These are phyloP conservation scores for Strigomonas culicis DNA, from an alignment of 208 protist genomes.

Conservation along the genomic window DNA sequence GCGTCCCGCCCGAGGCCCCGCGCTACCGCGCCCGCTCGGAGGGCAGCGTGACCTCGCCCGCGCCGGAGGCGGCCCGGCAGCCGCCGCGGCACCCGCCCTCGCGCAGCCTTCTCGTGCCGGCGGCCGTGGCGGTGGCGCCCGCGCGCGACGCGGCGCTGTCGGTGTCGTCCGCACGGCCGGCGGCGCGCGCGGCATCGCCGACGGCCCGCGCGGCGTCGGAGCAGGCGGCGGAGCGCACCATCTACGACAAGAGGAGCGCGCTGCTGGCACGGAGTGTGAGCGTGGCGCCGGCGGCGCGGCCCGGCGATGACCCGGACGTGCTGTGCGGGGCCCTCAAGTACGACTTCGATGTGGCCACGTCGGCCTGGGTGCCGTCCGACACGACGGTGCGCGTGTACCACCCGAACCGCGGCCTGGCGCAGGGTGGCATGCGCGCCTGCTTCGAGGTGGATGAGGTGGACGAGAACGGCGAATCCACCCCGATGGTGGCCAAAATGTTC, in stretches of 20 bases:
- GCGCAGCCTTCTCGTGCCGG: no score
- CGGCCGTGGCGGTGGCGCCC: no score
- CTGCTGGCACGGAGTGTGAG: no score
- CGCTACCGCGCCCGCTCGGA: no score
- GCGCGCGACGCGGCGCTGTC: no score
- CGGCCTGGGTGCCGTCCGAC: slow-evolving; percentile 17
- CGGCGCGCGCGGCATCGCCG: background rate
- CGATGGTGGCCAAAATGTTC: slow-evolving; percentile 60
- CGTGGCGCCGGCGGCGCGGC: background rate
- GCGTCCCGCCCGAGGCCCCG: no score
- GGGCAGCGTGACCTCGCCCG: no score
- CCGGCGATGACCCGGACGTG: slow-evolving; percentile 15
- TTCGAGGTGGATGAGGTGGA: slow-evolving; percentile 50
- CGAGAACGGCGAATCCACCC: slow-evolving; percentile 14
- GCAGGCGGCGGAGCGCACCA: background rate
- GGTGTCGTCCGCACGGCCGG: no score
- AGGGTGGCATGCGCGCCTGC: slow-evolving; percentile 57
- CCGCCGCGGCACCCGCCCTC: no score
- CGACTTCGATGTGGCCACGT: slow-evolving; percentile 9
- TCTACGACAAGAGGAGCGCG: background rate
- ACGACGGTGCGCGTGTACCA: slow-evolving; percentile 27
- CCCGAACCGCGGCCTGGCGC: slow-evolving; percentile 23
- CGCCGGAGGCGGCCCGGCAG: no score
- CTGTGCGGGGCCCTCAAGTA: slow-evolving; percentile 16
- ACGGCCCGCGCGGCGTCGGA: background rate